Percentiles rank a stretch among this genome's conserved stretches.
Conservation (phyloP, 2,329 filamentous ascomycete species). For the Elsinoe ampelina region DNA sequence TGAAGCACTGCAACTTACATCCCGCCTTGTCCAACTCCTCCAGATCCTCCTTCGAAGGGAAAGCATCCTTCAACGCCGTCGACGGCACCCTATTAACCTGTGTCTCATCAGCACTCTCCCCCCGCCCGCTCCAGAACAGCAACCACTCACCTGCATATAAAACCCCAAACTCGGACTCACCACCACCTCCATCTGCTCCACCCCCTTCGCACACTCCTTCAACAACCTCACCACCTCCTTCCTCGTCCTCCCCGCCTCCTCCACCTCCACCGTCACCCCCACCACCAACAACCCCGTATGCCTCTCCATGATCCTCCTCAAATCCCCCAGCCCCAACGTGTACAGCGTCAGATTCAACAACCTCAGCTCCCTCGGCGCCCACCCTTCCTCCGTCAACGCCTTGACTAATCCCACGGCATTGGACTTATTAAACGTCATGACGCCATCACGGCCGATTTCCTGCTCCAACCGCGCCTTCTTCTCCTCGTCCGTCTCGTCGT, state of each 20-base stretch:
- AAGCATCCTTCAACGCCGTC: constrained; percentile 24
- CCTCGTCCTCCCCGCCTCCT: constrained; percentile 28
- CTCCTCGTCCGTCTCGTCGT: constrained; percentile 24
- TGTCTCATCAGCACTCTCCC: neutral
- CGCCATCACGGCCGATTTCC: constrained; percentile 26
- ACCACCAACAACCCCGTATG: constrained; percentile 33
- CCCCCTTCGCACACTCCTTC: constrained; percentile 21
- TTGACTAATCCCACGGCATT: constrained; percentile 23
- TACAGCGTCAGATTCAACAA: constrained; percentile 36
- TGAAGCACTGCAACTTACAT: constrained; percentile 29
- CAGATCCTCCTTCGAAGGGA: constrained; percentile 29
- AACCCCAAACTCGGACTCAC: constrained; percentile 31
- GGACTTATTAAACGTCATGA: constrained; percentile 30
- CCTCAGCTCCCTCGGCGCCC: constrained; percentile 26
- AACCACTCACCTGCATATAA: constrained; percentile 31
- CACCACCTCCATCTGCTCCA: constrained; percentile 34
- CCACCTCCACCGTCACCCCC: constrained; percentile 30
- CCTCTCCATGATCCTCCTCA: constrained; percentile 28
- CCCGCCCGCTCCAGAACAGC: no score
- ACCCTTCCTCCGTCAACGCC: constrained; percentile 27
- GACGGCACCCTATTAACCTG: constrained; percentile 24
- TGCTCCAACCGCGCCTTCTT: constrained; percentile 24
- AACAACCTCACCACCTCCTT: constrained; percentile 27
- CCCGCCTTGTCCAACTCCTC: constrained; percentile 26
- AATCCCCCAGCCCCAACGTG: constrained; percentile 28